Evolutionary conservation across 2,329 filamentous ascomycete genomes (phyloP).

Genomic region (Cryphonectria nitschkei): DNA sequence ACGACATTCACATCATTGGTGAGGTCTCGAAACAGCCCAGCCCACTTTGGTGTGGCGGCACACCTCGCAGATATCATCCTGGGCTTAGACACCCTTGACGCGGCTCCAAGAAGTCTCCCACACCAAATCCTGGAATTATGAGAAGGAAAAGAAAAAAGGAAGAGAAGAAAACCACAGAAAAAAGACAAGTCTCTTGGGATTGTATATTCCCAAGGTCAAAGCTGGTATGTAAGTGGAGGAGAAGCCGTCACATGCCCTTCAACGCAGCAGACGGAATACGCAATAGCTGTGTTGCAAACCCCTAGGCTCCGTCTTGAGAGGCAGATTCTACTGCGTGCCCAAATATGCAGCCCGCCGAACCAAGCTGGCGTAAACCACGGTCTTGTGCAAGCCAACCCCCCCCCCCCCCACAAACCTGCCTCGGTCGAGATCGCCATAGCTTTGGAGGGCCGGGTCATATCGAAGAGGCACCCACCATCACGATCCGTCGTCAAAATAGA

Average conservation of each 20-base stretch:
- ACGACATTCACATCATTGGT: conserved; percentile 1
- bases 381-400: conserved; percentile 1
- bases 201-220: background rate
- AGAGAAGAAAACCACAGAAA: background rate
- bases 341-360: conserved; percentile 1
- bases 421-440: background rate
- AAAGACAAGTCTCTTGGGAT: background rate
- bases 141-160: fast-evolving
- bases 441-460: background rate
- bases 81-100: conserved; percentile 12
- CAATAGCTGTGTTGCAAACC: background rate
- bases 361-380: background rate
- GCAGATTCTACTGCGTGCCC: background rate
- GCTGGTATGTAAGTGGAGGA: background rate
- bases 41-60: conserved; percentile 18
- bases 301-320: background rate
- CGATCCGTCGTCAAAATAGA: background rate
- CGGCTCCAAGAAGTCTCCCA: conserved; percentile 8
- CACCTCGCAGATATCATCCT: conserved; percentile 1
- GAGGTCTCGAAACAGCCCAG: conserved; percentile 6
- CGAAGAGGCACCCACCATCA: background rate
- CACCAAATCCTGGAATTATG: background rate
- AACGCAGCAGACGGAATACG: background rate
- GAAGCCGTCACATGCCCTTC: background rate
- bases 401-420: too few relatives aligned